These are phyloP conservation scores for Boletus subparvulus DNA, from an alignment of 768 basidiomycete genomes.

Conservation along the genomic window DNA sequence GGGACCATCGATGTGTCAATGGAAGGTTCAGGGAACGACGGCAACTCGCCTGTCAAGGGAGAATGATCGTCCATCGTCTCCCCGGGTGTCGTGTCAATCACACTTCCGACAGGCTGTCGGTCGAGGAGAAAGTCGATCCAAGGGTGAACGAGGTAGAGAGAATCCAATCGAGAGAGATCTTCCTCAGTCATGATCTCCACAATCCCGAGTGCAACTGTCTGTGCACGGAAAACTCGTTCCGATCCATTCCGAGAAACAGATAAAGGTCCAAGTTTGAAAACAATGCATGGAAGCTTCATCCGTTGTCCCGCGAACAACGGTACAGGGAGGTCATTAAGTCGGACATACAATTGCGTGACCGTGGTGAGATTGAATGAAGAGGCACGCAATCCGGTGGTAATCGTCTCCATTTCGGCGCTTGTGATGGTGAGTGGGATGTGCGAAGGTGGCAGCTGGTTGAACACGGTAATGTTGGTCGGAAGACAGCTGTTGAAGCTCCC, in stretches of 20 bases:
- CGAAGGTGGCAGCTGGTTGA: background rate
- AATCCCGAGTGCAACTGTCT: background rate
- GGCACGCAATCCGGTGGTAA: background rate
- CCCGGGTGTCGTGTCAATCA: too few species aligned
- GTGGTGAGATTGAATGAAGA: background rate
- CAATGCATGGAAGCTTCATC: slow-evolving; percentile 11
- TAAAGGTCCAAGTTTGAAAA: background rate
- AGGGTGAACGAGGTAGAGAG: background rate
- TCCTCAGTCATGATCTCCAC: background rate
- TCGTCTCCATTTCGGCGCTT: background rate
- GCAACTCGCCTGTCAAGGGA: background rate
- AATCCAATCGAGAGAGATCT: background rate
- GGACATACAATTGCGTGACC: background rate
- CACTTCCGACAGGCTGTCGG: background rate
- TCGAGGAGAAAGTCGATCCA: slow-evolving; percentile 1
- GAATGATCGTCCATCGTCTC: background rate
- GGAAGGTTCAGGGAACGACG: background rate
- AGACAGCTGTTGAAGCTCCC: slow-evolving; percentile 11
- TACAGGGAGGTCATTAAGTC: background rate
- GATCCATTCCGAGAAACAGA: background rate
- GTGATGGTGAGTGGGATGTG: background rate
- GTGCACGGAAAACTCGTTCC: background rate
- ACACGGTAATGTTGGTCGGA: background rate
- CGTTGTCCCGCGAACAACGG: background rate
- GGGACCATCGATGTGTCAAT: too few species aligned